These are phyloP conservation scores for Nissolia schottii DNA, from an alignment of 306 rosid species.

Conservation along the genomic window DNA sequence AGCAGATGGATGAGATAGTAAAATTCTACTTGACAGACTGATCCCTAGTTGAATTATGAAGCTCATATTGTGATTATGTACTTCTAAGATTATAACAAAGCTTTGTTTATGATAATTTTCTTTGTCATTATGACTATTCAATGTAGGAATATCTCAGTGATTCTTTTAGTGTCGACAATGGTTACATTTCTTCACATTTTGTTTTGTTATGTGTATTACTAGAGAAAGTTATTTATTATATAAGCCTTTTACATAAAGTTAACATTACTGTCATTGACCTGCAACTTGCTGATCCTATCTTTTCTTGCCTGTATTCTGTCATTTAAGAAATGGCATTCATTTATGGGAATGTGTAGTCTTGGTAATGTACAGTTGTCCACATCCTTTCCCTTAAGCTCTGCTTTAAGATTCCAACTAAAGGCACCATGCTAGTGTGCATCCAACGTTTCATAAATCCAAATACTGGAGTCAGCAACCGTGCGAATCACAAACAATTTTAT, in stretches of 20 bases:
- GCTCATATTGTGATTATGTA: not conserved
- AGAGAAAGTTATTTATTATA: not conserved
- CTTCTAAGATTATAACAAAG: not conserved
- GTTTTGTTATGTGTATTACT: not conserved
- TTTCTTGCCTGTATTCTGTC: not conserved
- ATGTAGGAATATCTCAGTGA: not conserved
- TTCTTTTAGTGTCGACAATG: not conserved
- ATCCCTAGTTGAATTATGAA: not conserved
- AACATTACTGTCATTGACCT: not conserved
- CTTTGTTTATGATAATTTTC: not conserved
- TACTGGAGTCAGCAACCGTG: not conserved
- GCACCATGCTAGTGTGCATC: not conserved
- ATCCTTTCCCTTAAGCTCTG: not conserved
- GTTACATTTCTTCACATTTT: not conserved
- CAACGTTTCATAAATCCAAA: not conserved
- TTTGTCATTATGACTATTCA: not conserved
- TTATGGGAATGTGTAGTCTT: not conserved
- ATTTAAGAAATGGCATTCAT: not conserved
- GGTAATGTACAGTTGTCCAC: not conserved
- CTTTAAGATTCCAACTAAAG: not conserved
- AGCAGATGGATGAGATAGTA: not conserved
- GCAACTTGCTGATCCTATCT: not conserved
- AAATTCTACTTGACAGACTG: not conserved
- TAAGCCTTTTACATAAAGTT: not conserved
- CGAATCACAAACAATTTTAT: not conserved